Percentiles rank a stretch among this genome's conserved stretches.
Evolutionary conservation across 768 basidiomycete genomes (phyloP).

Genomic region (Atractiella rhizophila): DNA sequence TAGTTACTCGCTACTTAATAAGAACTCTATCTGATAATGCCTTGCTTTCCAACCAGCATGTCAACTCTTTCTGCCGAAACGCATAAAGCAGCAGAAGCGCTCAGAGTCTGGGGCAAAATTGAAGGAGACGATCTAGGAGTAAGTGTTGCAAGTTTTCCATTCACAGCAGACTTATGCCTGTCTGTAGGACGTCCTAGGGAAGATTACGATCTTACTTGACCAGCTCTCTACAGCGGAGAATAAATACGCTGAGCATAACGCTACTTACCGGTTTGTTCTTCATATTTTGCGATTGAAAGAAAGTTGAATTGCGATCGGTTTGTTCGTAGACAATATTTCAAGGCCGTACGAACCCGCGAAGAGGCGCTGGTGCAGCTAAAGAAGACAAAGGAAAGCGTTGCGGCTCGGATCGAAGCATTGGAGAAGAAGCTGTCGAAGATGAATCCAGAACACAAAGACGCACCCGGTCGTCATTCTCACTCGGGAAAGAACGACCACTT

Average conservation of each 20-base stretch:
- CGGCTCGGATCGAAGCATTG: constrained; percentile 21
- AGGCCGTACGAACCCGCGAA: constrained; percentile 23
- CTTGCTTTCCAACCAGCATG: too few relatives aligned
- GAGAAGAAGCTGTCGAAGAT: constrained; percentile 26
- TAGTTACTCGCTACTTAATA: too few relatives aligned
- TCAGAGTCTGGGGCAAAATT: constrained; percentile 20
- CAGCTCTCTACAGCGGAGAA: constrained; percentile 17
- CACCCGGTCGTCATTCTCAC: too few relatives aligned
- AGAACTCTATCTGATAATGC: too few relatives aligned
- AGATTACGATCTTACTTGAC: constrained; percentile 21
- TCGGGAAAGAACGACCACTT: too few relatives aligned
- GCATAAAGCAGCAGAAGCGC: constrained; percentile 17
- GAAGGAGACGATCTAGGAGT: constrained; percentile 24
- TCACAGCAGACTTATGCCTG: not conserved
- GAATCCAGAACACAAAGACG: constrained; percentile 26
- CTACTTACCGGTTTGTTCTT: constrained; percentile 11
- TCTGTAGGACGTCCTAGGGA: constrained; percentile 20
- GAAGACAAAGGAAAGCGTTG: constrained; percentile 20
- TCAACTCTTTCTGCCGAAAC: constrained; percentile 14
- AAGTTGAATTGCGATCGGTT: too few relatives aligned
- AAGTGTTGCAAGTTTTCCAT: not conserved
- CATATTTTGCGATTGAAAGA: too few relatives aligned
- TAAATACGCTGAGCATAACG: constrained; percentile 12
- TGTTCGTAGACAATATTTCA: constrained; percentile 20
- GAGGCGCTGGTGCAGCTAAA: constrained; percentile 21